These are phyloP conservation scores for Cadophora sp. DNA, from an alignment of 2,329 filamentous ascomycete genomes.

Conservation along the genomic window DNA sequence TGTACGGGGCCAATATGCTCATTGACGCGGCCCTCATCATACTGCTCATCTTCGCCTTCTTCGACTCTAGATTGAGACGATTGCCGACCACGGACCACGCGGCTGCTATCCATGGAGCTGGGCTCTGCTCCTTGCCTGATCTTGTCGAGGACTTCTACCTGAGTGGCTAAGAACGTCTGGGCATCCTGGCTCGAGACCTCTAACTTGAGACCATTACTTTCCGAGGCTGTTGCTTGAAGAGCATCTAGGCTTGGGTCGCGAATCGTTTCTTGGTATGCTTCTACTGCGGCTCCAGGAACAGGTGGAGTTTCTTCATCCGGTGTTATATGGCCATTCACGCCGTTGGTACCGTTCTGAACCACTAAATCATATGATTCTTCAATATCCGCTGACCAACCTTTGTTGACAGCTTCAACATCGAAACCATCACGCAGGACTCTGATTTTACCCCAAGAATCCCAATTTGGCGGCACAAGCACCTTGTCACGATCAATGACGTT, in stretches of 20 bases:
- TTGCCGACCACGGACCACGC: constrained; percentile 35
- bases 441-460: constrained; percentile 99
- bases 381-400: constrained; percentile 86
- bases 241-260: constrained; percentile 73
- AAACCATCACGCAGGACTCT: constrained; percentile 90
- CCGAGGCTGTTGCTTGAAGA: constrained; percentile 58
- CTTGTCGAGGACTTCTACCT: constrained; percentile 77
- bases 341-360: constrained; percentile 42
- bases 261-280: constrained; percentile 80
- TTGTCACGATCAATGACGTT: constrained; percentile 95
- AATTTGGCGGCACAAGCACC: constrained; percentile 93
- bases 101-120: constrained; percentile 39
- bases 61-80: constrained; percentile 31
- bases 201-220: constrained; percentile 46
- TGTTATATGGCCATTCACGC: constrained; percentile 29
- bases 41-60: constrained; percentile 32
- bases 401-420: constrained; percentile 85
- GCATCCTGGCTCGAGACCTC: constrained; percentile 74
- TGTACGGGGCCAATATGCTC: constrained; percentile 94
- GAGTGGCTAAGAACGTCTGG: constrained; percentile 77
- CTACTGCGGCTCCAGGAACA: constrained; percentile 64
- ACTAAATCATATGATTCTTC: constrained; percentile 58
- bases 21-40: constrained; percentile 41
- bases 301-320: constrained; percentile 29
- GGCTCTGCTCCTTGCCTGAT: constrained; percentile 59